Conservation (phyloP, 805 yeast genomes). For the Yamadazyma nakazawae region DNA sequence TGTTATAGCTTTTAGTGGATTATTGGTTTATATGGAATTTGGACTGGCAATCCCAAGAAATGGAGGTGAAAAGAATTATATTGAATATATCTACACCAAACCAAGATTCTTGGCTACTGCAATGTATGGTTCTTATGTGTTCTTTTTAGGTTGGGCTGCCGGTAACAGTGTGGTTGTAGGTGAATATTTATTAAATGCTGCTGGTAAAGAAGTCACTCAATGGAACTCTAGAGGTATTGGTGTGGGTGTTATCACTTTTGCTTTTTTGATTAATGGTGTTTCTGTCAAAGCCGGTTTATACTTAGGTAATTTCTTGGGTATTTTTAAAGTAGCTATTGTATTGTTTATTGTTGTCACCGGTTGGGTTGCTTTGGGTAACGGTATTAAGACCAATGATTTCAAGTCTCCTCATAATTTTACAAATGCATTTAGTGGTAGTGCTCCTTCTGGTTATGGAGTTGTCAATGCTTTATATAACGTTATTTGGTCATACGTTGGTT, state of each 20-base stretch:
- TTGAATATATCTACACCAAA: constrained; percentile 65
- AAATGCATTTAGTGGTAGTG: constrained; percentile 53
- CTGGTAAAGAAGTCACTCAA: constrained; percentile 59
- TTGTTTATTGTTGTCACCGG: constrained; percentile 71
- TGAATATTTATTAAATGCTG: constrained; percentile 71
- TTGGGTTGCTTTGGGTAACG: constrained; percentile 80
- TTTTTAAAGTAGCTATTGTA: constrained; percentile 70
- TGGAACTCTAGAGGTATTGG: constrained; percentile 83
- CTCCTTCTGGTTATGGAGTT: constrained; percentile 62
- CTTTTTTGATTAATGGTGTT: constrained; percentile 59
- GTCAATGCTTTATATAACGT: constrained; percentile 78
- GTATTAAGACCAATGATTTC: constrained; percentile 47
- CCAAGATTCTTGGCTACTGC: constrained; percentile 68
- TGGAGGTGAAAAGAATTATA: constrained; percentile 83
- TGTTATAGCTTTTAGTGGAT: constrained; percentile 52
- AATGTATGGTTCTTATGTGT: constrained; percentile 62
- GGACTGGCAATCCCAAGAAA: constrained; percentile 75
- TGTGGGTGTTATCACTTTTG: constrained; percentile 67
- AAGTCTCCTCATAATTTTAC: constrained; percentile 56
- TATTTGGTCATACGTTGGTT: constrained; percentile 83
- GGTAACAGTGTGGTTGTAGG: constrained; percentile 82
- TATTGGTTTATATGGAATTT: constrained; percentile 74
- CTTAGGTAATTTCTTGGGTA: constrained; percentile 61
- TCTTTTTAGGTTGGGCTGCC: constrained; percentile 82
- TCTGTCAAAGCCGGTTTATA: constrained; percentile 64